These are phyloP conservation scores for Trichoderma koningii DNA, from an alignment of 2,329 filamentous ascomycete genomes.

Conservation along the genomic window DNA sequence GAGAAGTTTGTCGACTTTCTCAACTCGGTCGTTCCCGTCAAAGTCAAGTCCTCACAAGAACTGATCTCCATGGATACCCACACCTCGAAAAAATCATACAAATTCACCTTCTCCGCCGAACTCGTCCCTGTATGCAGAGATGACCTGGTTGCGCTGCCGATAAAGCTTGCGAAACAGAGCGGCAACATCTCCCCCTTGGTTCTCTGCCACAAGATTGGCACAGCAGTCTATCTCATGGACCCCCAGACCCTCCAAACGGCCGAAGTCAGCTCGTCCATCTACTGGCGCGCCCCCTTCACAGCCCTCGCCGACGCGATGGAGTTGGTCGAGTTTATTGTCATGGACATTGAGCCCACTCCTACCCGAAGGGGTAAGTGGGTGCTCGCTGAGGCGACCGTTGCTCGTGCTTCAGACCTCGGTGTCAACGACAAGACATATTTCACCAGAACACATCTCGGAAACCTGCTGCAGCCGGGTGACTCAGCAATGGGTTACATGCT, in stretches of 20 bases:
- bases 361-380: slow-evolving; percentile 77
- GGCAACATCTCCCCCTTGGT: slow-evolving; percentile 88
- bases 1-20: slow-evolving; percentile 92
- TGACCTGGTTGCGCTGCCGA: slow-evolving; percentile 88
- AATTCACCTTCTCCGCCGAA: slow-evolving; percentile 88
- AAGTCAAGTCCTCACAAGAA: slow-evolving; percentile 75
- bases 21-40: slow-evolving; percentile 75
- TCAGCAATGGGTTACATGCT: slow-evolving; percentile 94
- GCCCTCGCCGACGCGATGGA: slow-evolving; percentile 82
- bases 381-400: slow-evolving; percentile 85
- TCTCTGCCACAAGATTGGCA: slow-evolving; percentile 86
- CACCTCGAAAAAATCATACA: slow-evolving; percentile 88
- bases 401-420: slow-evolving; percentile 82
- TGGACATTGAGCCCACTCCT: slow-evolving; percentile 86
- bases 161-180: slow-evolving; percentile 81
- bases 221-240: slow-evolving; percentile 85
- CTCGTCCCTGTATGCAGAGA: slow-evolving; percentile 96
- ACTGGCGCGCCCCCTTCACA: slow-evolving; percentile 88
- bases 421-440: slow-evolving; percentile 86
- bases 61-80: slow-evolving; percentile 93
- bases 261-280: slow-evolving; percentile 78
- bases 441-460: slow-evolving; percentile 85
- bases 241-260: slow-evolving; percentile 87
- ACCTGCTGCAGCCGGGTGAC: slow-evolving; percentile 83
- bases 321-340: slow-evolving; percentile 87